phyloP scores from a whole-genome alignment of 2,329 filamentous ascomycete genomes.

The Mycosphaerelloides madeirae region DNA sequence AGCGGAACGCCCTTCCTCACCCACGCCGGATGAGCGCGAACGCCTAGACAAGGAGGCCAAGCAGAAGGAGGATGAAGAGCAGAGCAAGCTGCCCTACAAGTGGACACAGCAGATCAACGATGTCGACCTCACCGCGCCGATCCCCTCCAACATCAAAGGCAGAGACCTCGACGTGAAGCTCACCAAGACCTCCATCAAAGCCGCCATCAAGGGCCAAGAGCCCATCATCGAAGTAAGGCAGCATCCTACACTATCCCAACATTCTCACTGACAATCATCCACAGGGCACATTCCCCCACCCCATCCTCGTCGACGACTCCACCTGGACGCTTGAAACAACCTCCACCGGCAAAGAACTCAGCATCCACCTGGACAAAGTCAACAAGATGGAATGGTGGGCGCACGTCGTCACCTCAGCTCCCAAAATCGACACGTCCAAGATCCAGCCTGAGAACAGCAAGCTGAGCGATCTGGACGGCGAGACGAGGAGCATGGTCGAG shows the following conservation, averaged over 20 bases:
- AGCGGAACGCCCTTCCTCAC: constrained; percentile 37
- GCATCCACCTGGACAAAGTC: constrained; percentile 86
- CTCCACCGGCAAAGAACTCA: constrained; percentile 65
- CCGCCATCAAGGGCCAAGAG: constrained; percentile 82
- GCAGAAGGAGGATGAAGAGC: constrained; percentile 77
- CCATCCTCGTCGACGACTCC: constrained; percentile 77
- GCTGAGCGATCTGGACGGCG: constrained; percentile 85
- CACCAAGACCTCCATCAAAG: constrained; percentile 70
- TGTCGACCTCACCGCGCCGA: constrained; percentile 70
- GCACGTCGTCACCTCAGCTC: constrained; percentile 79
- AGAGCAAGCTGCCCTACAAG: constrained; percentile 89
- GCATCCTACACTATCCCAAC: background rate
- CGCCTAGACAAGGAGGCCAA: constrained; percentile 54
- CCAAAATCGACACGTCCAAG: constrained; percentile 90
- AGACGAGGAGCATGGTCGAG: constrained; percentile 95
- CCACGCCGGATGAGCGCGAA: constrained; percentile 51
- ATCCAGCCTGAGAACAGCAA: constrained; percentile 91
- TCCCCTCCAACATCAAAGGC: constrained; percentile 79
- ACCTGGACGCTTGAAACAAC: constrained; percentile 85
- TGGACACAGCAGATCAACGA: constrained; percentile 93
- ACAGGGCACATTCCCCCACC: constrained; percentile 78
- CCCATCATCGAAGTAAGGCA: constrained; percentile 67
- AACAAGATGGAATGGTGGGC: constrained; percentile 99
- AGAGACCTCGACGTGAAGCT: constrained; percentile 79
- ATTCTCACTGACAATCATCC: constrained; percentile 7